These are phyloP conservation scores for Cryptosporidium muris DNA, from an alignment of 169 alveolate genomes.

Conservation along the genomic window DNA sequence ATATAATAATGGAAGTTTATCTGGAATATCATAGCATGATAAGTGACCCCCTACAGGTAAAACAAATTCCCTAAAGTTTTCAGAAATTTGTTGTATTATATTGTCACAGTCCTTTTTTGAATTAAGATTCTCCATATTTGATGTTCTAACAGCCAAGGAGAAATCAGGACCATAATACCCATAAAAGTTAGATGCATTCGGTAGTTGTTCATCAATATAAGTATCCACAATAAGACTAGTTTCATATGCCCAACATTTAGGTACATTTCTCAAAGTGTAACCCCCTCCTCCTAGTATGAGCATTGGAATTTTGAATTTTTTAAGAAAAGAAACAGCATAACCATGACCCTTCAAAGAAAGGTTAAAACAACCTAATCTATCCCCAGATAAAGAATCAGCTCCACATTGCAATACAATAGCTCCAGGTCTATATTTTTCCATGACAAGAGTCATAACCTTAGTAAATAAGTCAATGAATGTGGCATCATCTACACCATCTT, in stretches of 20 bases:
- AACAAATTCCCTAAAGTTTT: constrained; percentile 55
- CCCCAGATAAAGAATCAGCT: constrained; percentile 90
- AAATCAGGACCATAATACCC: constrained; percentile 88
- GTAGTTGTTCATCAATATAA: constrained; percentile 83
- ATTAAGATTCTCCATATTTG: constrained; percentile 87
- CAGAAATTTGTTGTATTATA: constrained; percentile 27
- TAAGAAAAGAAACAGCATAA: constrained; percentile 67
- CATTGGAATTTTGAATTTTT: constrained; percentile 83
- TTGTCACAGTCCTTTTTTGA: constrained; percentile 80
- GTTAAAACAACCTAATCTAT: constrained; percentile 89
- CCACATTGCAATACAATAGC: constrained; percentile 90
- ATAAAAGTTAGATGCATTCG: constrained; percentile 82
- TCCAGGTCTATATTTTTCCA: constrained; percentile 86
- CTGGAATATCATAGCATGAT: constrained; percentile 49
- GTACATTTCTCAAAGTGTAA: constrained; percentile 88
- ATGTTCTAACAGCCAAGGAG: constrained; percentile 84
- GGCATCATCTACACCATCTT: constrained; percentile 89
- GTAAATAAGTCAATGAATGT: constrained; percentile 80
- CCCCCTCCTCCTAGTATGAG: constrained; percentile 91
- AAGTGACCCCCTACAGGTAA: constrained; percentile 58
- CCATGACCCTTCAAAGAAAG: constrained; percentile 86
- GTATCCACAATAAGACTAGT: constrained; percentile 80
- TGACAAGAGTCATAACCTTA: constrained; percentile 83
- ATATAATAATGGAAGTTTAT: constrained; percentile 43
- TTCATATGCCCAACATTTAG: constrained; percentile 90